These are phyloP conservation scores for Fragaria ananassa DNA, from an alignment of 306 rosid genomes.

Conservation along the genomic window DNA sequence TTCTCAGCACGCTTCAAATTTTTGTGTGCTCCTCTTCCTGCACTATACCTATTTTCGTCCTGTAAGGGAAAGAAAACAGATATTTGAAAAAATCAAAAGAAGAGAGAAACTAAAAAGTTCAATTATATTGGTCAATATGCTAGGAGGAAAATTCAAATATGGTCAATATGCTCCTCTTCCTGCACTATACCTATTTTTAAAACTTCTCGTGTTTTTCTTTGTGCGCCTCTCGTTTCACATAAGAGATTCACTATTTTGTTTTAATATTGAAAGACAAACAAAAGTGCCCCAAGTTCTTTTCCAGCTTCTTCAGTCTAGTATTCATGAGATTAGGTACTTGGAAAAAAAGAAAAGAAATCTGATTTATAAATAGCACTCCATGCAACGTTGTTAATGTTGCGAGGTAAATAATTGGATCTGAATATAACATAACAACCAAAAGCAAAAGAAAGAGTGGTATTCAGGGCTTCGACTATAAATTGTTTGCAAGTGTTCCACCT, in stretches of 20 bases:
- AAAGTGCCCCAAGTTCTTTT: no score
- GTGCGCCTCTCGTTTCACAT: no score
- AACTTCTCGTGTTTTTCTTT: no score
- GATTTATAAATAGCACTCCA: no score
- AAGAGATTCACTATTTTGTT: no score
- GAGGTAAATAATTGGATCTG: neutral
- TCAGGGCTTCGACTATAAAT: neutral
- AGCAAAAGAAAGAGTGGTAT: neutral
- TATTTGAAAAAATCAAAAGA: neutral
- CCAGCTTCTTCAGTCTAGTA: no score
- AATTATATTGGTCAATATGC: neutral
- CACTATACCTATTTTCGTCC: slow-evolving; percentile 90
- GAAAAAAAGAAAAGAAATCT: neutral
- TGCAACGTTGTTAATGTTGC: no score
- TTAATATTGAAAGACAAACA: no score
- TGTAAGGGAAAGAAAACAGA: slow-evolving; percentile 15
- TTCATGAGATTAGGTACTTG: neutral
- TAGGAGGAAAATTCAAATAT: neutral
- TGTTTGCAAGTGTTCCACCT: neutral
- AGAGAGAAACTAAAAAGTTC: slow-evolving; percentile 11
- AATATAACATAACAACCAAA: neutral
- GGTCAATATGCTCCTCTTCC: neutral
- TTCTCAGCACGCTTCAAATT: slow-evolving; percentile 92
- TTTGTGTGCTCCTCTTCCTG: slow-evolving; percentile 92
- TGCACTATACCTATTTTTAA: no score